phyloP scores from a whole-genome alignment of 139 green algal genomes.

The Haematococcus sp. region DNA sequence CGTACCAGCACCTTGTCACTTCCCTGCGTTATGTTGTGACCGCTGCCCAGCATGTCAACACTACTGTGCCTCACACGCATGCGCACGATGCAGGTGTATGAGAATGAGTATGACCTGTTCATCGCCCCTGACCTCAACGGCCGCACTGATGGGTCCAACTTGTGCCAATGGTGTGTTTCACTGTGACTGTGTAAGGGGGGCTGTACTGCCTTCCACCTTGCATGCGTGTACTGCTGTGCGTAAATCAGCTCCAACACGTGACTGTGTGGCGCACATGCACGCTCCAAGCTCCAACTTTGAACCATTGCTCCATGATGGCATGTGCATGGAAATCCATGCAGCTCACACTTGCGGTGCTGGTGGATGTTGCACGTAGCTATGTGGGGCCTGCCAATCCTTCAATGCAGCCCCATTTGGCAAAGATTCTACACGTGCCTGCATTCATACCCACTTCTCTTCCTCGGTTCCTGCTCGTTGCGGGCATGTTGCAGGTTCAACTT shows the following conservation, averaged over 20 bases:
- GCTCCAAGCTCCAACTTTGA: neutral
- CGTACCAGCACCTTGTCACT: no score
- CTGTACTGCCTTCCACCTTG: neutral
- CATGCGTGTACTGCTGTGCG: neutral
- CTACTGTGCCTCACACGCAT: no score
- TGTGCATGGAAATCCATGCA: no score
- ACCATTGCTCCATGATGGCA: neutral
- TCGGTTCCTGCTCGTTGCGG: no score
- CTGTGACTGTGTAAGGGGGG: neutral
- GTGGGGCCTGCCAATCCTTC: neutral
- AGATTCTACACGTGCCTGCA: no score
- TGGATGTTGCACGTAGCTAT: neutral
- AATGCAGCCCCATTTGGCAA: neutral
- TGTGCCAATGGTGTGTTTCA: slow-evolving; percentile 28
- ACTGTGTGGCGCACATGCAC: no score
- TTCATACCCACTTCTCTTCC: no score
- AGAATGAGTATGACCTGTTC: slow-evolving; percentile 72
- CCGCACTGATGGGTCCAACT: slow-evolving; percentile 37
- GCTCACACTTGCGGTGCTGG: no score
- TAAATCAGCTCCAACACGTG: no score
- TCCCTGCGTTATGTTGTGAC: no score
- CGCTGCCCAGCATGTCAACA: no score
- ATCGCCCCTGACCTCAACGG: slow-evolving; percentile 56
- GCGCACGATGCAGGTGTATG: slow-evolving; percentile 39
- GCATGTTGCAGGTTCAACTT: slow-evolving; percentile 50